A percentile compares a stretch with the other conserved stretches of the same genome.
Evolutionary conservation across 305 asterid species (phyloP).

Genomic region (Plantago lanceolata): DNA sequence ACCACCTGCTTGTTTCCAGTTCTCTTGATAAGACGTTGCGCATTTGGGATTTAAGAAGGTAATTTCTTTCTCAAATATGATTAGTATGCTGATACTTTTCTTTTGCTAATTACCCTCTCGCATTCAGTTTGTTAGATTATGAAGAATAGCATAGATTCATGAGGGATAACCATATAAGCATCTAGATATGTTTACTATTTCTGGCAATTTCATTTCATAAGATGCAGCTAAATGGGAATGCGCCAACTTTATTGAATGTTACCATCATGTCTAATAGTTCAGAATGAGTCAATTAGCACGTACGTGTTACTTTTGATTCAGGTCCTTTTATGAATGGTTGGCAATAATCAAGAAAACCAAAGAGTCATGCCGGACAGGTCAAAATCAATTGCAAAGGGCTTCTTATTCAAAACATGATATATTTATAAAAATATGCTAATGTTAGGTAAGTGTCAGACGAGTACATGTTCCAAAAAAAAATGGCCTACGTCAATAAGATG

Average conservation of each 20-base stretch:
- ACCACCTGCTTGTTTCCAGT: constrained; percentile 81
- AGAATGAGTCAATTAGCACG: background rate
- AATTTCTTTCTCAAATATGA: constrained; percentile 19
- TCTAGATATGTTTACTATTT: background rate
- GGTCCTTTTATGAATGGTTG: too few relatives aligned
- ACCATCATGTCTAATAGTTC: too few relatives aligned
- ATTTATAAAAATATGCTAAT: too few relatives aligned
- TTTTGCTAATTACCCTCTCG: background rate
- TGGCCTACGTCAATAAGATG: too few relatives aligned
- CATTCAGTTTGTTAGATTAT: background rate
- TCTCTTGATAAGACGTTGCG: constrained; percentile 80
- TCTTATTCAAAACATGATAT: too few relatives aligned
- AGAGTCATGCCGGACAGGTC: too few relatives aligned
- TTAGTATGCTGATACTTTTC: background rate
- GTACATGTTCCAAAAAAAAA: too few relatives aligned
- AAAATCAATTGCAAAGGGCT: too few relatives aligned
- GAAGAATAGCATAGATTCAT: background rate
- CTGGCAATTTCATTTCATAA: background rate
- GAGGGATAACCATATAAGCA: background rate
- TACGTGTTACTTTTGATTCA: background rate
- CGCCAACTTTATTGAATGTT: constrained; percentile 8
- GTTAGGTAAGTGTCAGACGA: too few relatives aligned
- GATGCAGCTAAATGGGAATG: constrained; percentile 4
- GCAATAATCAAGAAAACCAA: too few relatives aligned
- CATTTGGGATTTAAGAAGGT: constrained; percentile 98